Evolutionary conservation across 345 rosid genomes (phyloP).

Genomic region (Cardamine chenopodiifolia): DNA sequence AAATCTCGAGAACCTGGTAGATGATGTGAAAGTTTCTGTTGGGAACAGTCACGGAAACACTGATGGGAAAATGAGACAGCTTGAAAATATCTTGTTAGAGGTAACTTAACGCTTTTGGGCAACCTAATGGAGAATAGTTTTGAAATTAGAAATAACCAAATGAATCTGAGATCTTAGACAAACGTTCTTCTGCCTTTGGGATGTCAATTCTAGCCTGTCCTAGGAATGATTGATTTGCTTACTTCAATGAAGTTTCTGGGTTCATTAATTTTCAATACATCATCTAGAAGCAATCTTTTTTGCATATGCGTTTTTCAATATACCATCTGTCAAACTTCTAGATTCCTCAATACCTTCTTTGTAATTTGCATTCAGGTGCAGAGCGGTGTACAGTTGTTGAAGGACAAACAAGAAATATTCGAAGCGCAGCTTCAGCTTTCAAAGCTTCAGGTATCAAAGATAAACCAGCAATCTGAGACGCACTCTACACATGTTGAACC

Average conservation of each 20-base stretch:
- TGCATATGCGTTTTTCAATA: background rate
- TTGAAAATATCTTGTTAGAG: constrained; percentile 84
- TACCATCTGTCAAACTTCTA: constrained; percentile 1
- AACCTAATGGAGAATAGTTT: background rate
- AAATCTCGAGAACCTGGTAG: constrained; percentile 69
- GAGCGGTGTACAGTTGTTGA: constrained; percentile 64
- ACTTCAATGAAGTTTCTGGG: background rate
- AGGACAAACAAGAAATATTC: constrained; percentile 74
- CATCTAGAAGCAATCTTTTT: background rate
- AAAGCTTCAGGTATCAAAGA: constrained; percentile 62
- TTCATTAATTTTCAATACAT: background rate
- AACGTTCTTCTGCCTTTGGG: background rate
- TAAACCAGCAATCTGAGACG: constrained; percentile 52
- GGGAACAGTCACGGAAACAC: constrained; percentile 77
- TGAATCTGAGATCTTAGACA: constrained; percentile 1
- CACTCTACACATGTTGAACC: constrained; percentile 55
- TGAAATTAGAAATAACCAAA: background rate
- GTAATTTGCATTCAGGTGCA: constrained; percentile 61
- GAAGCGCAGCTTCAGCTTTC: constrained; percentile 70
- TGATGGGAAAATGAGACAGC: constrained; percentile 81
- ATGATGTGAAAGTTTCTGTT: constrained; percentile 78
- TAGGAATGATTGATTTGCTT: background rate
- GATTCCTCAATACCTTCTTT: background rate
- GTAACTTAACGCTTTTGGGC: constrained; percentile 43
- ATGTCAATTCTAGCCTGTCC: background rate